Base-by-base conservation (phyloP, 176 grass and related monocot species). In the Triticum timopheevii region DNA sequence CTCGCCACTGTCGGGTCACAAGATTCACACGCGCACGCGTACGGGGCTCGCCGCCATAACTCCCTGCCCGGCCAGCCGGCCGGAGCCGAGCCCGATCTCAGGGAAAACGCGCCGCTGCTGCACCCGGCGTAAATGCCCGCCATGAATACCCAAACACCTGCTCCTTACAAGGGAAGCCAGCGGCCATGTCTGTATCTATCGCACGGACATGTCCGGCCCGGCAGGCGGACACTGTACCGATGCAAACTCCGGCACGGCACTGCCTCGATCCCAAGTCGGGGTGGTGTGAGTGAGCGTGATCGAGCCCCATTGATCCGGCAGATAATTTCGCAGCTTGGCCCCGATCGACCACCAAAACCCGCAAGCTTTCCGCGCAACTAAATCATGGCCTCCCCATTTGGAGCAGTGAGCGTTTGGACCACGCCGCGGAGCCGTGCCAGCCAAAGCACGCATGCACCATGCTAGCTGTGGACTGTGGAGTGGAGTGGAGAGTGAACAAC, bases 361-460 rank as follows among this genome's bases (percentile, higher is more conserved):
- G 24, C 59, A 61, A 66, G 38, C 89, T 90, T 90, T 80, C 59
- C 8, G 80, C 61, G 45, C 34, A 67, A 36, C 80, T 7, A 59
- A 87, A 84, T 91, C 85, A 87, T 84, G 85, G 74, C 75, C 75
- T 45, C 59, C 44, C 76, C 81, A 80, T 75, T 90, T 80, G 33
- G 19, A 79, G 75, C 85, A 87, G 16, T 16, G 50, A 2, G 50
- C 50, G 6, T 19, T 7, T 75, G 66, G 89, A 83, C 80, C 80
- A 87, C 58, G 84, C 8, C 44, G 22, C 40, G 17, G 33, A 58
- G 34, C 77, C 82, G 17, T 35, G 52, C 33, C 20, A 45, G 15
- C 31, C 15, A 31, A 33, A 56, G 16, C 31, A 66, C 47, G 87
- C 87, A 56, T 81, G 69, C 63, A 49, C n/a, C 22, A 54, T 54